phyloP scores from a whole-genome alignment of 371 early-diverging fungal species.

The Blastocladiella emersonii region DNA sequence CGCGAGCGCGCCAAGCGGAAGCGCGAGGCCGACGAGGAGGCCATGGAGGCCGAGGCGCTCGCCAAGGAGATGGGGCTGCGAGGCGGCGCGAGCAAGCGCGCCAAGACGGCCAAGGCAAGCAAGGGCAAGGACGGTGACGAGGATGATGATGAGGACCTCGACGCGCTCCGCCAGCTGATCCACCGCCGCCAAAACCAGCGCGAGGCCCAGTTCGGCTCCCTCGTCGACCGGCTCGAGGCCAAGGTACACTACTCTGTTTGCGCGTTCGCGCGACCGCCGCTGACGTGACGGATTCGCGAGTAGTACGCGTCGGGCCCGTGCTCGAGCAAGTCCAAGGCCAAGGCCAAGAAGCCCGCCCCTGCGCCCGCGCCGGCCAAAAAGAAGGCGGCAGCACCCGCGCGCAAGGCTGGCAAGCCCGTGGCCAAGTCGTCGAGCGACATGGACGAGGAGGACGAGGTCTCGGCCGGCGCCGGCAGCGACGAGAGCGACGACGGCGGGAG shows the following conservation, averaged over 20 bases:
- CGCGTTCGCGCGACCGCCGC: too few species aligned
- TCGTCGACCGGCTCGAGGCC: not conserved
- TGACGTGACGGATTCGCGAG: too few species aligned
- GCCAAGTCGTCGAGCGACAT: too few species aligned
- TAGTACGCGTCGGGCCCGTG: too few species aligned
- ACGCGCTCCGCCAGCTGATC: not conserved
- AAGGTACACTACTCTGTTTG: not conserved
- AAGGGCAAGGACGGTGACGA: slow-evolving; percentile 1
- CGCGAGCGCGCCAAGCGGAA: slow-evolving; percentile 35
- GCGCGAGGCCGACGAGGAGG: slow-evolving; percentile 25
- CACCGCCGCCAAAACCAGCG: not conserved
- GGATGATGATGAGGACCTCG: not conserved
- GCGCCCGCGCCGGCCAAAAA: too few species aligned
- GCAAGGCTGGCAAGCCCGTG: not conserved
- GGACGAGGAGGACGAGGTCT: not conserved
- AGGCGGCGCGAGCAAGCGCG: slow-evolving; percentile 18
- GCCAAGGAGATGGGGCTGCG: slow-evolving; percentile 31
- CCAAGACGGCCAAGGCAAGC: slow-evolving; percentile 16
- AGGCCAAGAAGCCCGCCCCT: too few species aligned
- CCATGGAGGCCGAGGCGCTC: slow-evolving; percentile 13
- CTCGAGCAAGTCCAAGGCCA: too few species aligned
- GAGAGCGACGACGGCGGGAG: not conserved
- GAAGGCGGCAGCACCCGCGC: too few species aligned
- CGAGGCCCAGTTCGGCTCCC: not conserved
- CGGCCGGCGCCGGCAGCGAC: not conserved